Evolutionary conservation across 306 rosid species (phyloP).

Genomic region (Ziziphus jujuba): DNA sequence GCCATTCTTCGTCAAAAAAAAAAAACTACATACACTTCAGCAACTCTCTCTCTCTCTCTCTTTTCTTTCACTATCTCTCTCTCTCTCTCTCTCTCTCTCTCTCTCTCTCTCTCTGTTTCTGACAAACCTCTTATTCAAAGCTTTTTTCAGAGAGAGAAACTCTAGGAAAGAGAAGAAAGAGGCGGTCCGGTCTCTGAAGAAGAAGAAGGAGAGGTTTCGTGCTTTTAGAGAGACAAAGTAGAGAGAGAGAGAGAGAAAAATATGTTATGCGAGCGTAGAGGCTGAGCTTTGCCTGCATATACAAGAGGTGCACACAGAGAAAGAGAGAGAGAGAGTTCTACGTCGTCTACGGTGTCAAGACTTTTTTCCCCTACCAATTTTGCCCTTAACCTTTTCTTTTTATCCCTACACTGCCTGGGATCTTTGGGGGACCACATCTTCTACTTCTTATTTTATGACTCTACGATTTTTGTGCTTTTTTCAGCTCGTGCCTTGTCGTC

Average conservation of each 20-base stretch:
- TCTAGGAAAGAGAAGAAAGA: neutral
- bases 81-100: neutral
- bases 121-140: neutral
- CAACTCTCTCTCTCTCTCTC: neutral
- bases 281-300: neutral
- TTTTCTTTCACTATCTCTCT: too few species aligned
- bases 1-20: slow-evolving; percentile 58
- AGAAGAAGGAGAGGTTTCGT: neutral
- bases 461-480: too few species aligned
- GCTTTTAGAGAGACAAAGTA: slow-evolving; percentile 1
- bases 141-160: neutral
- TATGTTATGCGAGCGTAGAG: neutral
- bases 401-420: too few species aligned
- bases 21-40: neutral
- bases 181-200: neutral
- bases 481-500: too few species aligned
- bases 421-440: too few species aligned
- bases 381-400: neutral
- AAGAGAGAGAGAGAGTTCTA: neutral
- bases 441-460: too few species aligned
- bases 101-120: neutral
- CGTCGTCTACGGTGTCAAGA: slow-evolving; percentile 17
- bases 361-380: neutral
- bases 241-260: neutral
- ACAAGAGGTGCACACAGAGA: neutral